Evolutionary conservation across 1,139 yeast species (phyloP).

Genomic region (Suhomyces atakaporum): DNA sequence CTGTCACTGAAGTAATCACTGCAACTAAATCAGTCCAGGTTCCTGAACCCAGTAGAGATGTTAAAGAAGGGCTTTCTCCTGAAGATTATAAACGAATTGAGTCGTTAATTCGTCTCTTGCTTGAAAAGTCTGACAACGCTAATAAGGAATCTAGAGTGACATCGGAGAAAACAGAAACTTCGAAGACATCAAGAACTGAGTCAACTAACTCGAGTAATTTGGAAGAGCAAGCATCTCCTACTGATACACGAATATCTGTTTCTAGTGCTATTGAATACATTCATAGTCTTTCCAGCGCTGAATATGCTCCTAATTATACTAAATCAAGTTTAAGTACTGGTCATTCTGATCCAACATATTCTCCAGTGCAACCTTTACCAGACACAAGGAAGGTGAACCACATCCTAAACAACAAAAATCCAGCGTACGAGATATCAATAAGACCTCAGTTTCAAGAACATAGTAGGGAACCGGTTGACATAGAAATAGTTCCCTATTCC

Average conservation of each 20-base stretch:
- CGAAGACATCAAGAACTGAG: neutral
- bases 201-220: neutral
- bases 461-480: conserved; percentile 22
- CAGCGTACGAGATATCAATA: conserved; percentile 25
- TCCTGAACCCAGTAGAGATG: neutral
- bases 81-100: neutral
- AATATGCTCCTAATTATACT: too few relatives aligned
- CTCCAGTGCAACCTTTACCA: neutral
- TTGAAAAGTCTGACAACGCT: neutral
- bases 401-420: conserved; percentile 23
- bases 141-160: neutral
- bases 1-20: neutral
- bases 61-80: neutral
- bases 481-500: conserved; percentile 16
- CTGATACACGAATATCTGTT: too few relatives aligned
- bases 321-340: too few relatives aligned
- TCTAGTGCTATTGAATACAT: too few relatives aligned
- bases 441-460: conserved; percentile 26
- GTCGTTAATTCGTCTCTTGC: neutral
- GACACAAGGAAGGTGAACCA: conserved; percentile 17
- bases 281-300: too few relatives aligned
- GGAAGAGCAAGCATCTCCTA: too few relatives aligned
- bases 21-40: neutral
- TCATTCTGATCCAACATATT: too few relatives aligned
- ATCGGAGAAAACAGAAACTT: neutral